Base-by-base conservation (phyloP, 106 monocot genomes). In the Phalaenopsis aphrodite region DNA sequence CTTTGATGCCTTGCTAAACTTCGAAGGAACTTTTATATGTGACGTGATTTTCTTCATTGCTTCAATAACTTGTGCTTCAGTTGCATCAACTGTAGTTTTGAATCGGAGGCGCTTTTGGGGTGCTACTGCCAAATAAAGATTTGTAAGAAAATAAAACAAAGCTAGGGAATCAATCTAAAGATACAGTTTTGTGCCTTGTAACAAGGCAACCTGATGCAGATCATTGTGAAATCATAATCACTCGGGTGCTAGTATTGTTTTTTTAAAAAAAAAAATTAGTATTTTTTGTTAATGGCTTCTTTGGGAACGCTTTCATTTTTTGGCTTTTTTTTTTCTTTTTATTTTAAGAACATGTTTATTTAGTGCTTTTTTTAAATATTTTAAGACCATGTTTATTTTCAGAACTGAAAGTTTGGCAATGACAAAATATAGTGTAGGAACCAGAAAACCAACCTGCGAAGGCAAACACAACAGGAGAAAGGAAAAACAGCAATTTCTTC, bases 1-100 rank as follows among this genome's bases (percentile, higher is more conserved):
- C 75, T 94, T 99, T 77, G 98, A 94, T n/a, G 98, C 98, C 86
- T 99, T 99, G 55, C 81, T 82, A 80, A 99, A 99, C 79, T 99
- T 99, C 23, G 92, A 85, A 64, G 89, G 92, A 85, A 92, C 94
- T 75, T 91, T 89, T 85, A 99, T 99, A 75, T 99, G 98, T 42
- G 94, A 89, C 41, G 91, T 77, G 57, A 99, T 99, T 77, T 94
- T 99, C 66, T 92, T 89, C 92, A 99, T 94, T 37, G 97, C 97
- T 79, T 97, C 93, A 41, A 89, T 86, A 43, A 97, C 78, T 84
- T 97, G 94, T 47, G 75, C 61, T 83, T 88, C 87, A 37, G 90
- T 84, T 19, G 90, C 92, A 84, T 97, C 97, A 42, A 88, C 86
- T 11, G 82, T 88, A 45, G 94, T 94, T 78, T 88, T 92, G 85